Percentiles rank a stretch among this genome's conserved stretches.
phyloP scores from a whole-genome alignment of 2,329 filamentous ascomycete genomes.

The Fusarium subglutinans region DNA sequence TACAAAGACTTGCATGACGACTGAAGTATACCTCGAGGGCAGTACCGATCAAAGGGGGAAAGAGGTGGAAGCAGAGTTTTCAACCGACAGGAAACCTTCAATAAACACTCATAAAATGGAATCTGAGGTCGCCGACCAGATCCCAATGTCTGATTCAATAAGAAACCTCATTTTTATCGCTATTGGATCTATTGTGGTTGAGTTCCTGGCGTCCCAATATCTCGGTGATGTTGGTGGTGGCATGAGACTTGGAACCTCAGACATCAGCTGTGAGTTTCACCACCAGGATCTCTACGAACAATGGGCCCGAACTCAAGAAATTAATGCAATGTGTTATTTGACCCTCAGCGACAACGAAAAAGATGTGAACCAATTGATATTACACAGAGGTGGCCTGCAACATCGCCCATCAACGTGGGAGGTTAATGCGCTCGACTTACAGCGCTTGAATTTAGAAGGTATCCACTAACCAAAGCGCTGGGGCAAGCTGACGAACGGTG shows the following conservation, averaged over 20 bases:
- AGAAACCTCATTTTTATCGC: background rate
- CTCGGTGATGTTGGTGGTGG: background rate
- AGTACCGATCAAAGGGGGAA: background rate
- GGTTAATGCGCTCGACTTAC: background rate
- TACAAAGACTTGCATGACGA: background rate
- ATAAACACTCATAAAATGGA: background rate
- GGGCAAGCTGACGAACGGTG: background rate
- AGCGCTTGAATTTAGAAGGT: background rate
- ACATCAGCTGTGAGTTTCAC: background rate
- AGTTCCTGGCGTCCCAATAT: background rate
- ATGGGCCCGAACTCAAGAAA: rapidly evolving
- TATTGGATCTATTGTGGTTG: background rate
- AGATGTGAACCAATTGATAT: rapidly evolving
- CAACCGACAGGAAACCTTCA: background rate
- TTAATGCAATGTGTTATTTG: background rate
- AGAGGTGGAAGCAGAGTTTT: background rate
- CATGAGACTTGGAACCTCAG: background rate
- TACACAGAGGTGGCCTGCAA: background rate
- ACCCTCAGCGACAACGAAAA: background rate
- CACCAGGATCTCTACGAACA: background rate
- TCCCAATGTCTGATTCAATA: rapidly evolving
- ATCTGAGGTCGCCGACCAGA: rapidly evolving
- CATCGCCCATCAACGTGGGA: background rate
- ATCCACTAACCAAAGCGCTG: background rate
- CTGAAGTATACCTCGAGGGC: background rate